Percentiles rank a stretch among this genome's conserved stretches.
These are phyloP conservation scores for Cyanidioschyzon merolae DNA, from an alignment of 23 red algal genomes.

Conservation along the genomic window DNA sequence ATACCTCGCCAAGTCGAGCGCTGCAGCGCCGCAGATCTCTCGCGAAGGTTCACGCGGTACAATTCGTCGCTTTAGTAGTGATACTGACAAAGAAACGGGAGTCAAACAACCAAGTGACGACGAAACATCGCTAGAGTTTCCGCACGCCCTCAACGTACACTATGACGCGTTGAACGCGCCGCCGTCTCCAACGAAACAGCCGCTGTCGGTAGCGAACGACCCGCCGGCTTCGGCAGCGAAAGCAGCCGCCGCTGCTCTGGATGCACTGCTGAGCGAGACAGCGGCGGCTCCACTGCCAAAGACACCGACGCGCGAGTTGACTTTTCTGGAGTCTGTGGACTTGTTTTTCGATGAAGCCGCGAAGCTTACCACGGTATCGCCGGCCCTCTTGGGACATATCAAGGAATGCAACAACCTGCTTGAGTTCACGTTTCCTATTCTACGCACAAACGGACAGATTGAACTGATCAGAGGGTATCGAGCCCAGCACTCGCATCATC, in stretches of 20 bases:
- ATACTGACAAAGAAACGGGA: neutral
- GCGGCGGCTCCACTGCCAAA: neutral
- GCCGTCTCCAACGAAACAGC: neutral
- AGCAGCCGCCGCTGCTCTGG: neutral
- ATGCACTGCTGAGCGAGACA: neutral
- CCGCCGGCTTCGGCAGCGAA: neutral
- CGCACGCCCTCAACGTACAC: neutral
- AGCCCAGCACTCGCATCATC: constrained; percentile 71
- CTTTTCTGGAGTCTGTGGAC: constrained; percentile 76
- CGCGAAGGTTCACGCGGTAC: no score
- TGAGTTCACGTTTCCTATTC: constrained; percentile 71
- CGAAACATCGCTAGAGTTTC: neutral
- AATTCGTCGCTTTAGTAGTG: neutral
- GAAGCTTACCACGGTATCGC: constrained; percentile 28
- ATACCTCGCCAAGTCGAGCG: no score
- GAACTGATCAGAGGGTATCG: constrained; percentile 70
- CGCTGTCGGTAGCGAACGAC: neutral
- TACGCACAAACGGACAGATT: constrained; percentile 39
- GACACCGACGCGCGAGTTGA: neutral
- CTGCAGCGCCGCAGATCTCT: no score
- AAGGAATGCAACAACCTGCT: constrained; percentile 46
- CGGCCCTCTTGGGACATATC: constrained; percentile 62
- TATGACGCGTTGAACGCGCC: neutral
- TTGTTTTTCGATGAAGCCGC: constrained; percentile 65
- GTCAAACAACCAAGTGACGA: neutral